Base-by-base conservation (phyloP, 2,329 filamentous ascomycete genomes). In the Purpureocillium takamizusanense region DNA sequence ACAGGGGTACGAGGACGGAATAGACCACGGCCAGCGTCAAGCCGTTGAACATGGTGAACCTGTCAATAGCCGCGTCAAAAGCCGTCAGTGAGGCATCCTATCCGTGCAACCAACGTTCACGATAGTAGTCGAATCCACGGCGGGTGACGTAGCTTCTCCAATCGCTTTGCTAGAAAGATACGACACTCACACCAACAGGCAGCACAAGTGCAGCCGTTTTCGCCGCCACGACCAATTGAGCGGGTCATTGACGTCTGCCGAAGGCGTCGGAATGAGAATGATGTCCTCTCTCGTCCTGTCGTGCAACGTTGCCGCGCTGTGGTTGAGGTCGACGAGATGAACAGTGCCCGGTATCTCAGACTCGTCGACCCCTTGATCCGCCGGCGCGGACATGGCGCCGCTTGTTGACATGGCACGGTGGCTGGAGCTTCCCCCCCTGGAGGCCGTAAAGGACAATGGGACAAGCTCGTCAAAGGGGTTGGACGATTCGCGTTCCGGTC, bases 181-280 rank as follows among this genome's bases (percentile, higher is more conserved):
- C 16, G 12, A 28, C 6, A 43, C 54, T 46, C 37, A 59, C 58
- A 58, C 31, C 27, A 52, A 51, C 7, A 53, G 46, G 16, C 55
- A 59, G n/a, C 51, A 33, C 14, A 57, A 33, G 5, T 51, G 46
- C 11, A 51, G 44, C 0, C 48, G 17, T 37, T 57, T 59, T 2
- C 54, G 48, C 2, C 48, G 43, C 32, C 44, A 47, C 3, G 46
- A 60, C 70, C 70, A 71, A 42, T 70, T 75, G 27, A 76, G 54
- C 3, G 72, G 72, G 42, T 76, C 72, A 31, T 72, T 67, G 4
- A 69, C 65, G 42, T 75, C 67, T 10, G 55, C 51, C 0, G 66
- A 69, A 2, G 72, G 72, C 0, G 61, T 59, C 2, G 72, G 72
- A 8, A 74, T 61, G 10, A 76, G 55, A 14, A 76, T 67, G 38